Evolutionary conservation across 140 eudicot species (phyloP), one percentile per base, ranked within the genome.

Genomic region (Flaveria floridana): DNA sequence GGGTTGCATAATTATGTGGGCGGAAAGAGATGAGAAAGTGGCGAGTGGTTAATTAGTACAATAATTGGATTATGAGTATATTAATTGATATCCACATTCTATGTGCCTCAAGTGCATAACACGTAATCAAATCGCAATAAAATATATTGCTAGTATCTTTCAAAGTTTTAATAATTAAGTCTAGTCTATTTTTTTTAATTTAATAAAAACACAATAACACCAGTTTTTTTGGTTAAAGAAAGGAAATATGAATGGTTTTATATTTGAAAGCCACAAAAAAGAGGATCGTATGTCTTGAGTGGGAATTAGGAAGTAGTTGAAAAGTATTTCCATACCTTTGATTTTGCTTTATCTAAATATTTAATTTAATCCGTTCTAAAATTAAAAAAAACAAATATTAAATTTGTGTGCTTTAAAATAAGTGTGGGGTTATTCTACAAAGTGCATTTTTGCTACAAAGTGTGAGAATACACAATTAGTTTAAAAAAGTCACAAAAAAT

Each of bases 241-340:
- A 13, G 21, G 20, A 19, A 41, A n/a, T 21, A 25, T 50, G 68
- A 70, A 70, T 70, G 46, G 63, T n/a, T n/a, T 23, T 21, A 65
- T 25, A 61, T 64, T 2, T 14, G 50, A 11, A 63, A 61, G 42
- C 41, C 23, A 62, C 18, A 63, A 61, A 66, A 66, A 30, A 66
- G 41, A 76, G 44, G 75, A 6, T 41, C 13, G 74, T 53, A 50
- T 63, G 78, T 62, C 53, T 41, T 21, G 25, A 72, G 78, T 78
- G 78, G 82, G 71, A 71, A 72, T 73, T 72, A 53, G 83, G 78
- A 72, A 55, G 70, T 30, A 19, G 83, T 55, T 65, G 76, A 73
- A 65, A 79, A 66, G 78, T 65, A 79, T 75, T 16, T 4, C 44
- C 53, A 77, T 19, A 3, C 10, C 20, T 12, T 51, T 51, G 3